Evolutionary conservation across 208 protist species (phyloP).

Genomic region (Vickermania spadyakhi): DNA sequence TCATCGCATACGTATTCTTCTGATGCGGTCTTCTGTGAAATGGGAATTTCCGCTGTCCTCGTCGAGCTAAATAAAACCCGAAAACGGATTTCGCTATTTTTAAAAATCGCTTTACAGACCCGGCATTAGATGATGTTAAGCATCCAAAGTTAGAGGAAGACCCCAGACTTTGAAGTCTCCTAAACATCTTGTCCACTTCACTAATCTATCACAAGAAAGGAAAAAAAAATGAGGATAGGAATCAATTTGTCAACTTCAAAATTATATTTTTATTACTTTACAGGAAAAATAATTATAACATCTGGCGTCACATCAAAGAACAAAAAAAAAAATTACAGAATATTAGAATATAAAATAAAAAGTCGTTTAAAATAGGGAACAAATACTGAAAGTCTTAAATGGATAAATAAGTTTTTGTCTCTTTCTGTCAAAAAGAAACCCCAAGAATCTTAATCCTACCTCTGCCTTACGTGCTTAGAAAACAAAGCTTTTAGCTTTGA

Average conservation of each 20-base stretch:
- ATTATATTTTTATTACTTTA: no score
- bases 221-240: conserved; percentile 4
- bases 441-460: no score
- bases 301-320: no score
- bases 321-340: no score
- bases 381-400: no score
- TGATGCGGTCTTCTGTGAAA: conserved; percentile 69
- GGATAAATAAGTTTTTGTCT: no score
- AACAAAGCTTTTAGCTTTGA: conserved; percentile 3
- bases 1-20: conserved; percentile 83
- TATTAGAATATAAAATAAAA: no score
- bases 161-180: background rate
- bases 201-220: background rate
- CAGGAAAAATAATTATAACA: no score
- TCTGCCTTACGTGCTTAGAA: background rate
- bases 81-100: conserved; percentile 87
- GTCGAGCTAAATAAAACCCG: conserved; percentile 80
- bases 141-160: conserved; percentile 15
- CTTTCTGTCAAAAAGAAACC: no score
- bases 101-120: conserved; percentile 42
- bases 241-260: no score
- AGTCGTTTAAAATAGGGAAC: no score
- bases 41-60: conserved; percentile 74
- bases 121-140: background rate
- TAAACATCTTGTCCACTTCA: conserved; percentile 3